Evolutionary conservation across 345 rosid genomes (phyloP).

Genomic region (Murraya koenigii): DNA sequence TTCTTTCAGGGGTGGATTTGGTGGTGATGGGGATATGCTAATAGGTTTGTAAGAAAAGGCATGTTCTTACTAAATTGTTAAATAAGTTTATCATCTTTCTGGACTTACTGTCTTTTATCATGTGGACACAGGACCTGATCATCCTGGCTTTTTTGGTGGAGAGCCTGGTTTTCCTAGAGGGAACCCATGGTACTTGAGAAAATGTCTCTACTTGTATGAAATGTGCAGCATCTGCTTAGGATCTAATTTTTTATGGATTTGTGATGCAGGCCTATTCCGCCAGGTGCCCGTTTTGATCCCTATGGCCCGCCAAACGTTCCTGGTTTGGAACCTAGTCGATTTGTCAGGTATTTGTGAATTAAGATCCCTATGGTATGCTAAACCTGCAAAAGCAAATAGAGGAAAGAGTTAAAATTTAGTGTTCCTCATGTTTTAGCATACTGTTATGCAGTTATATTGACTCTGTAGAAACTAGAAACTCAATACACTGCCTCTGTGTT

Average conservation of each 20-base stretch:
- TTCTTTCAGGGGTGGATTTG: slow-evolving; percentile 56
- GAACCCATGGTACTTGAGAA: slow-evolving; percentile 43
- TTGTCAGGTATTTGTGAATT: slow-evolving; percentile 49
- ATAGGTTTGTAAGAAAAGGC: slow-evolving; percentile 46
- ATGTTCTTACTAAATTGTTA: not conserved
- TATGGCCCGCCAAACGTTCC: slow-evolving; percentile 84
- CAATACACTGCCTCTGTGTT: not conserved
- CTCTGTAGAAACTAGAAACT: not conserved
- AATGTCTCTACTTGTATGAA: slow-evolving; percentile 10
- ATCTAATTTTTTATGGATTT: not conserved
- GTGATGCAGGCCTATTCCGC: slow-evolving; percentile 68
- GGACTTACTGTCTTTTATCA: slow-evolving; percentile 8
- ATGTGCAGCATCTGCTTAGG: not conserved
- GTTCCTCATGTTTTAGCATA: not conserved
- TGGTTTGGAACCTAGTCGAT: slow-evolving; percentile 76
- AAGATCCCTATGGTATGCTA: not conserved
- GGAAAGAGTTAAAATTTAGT: not conserved
- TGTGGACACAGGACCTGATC: slow-evolving; percentile 65
- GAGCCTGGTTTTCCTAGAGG: slow-evolving; percentile 42
- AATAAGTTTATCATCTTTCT: not conserved
- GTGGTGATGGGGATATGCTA: slow-evolving; percentile 62
- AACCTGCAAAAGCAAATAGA: not conserved
- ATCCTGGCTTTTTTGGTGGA: slow-evolving; percentile 58
- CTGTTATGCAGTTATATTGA: not conserved
- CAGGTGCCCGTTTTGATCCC: slow-evolving; percentile 95